Percentiles rank a stretch among this genome's conserved stretches.
Evolutionary conservation across 352 stramenopile genomes (phyloP).

Genomic region (Phytophthora sansomeana): DNA sequence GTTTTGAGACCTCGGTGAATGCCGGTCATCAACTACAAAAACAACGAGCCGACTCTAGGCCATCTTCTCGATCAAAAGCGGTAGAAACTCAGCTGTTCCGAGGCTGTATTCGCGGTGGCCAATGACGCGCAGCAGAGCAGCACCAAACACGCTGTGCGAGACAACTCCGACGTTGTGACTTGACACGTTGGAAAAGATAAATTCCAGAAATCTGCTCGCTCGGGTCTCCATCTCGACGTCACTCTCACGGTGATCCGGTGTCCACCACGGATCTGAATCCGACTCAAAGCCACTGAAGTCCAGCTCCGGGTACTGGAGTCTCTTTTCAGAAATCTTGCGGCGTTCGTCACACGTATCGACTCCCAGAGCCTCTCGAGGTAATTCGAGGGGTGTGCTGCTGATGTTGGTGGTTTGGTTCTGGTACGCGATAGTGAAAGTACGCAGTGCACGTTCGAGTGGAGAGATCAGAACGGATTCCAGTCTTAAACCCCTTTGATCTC

Average conservation of each 20-base stretch:
- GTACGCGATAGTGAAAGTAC: conserved; percentile 34
- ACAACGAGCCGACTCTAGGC: too few relatives aligned
- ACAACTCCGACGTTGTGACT: conserved; percentile 29
- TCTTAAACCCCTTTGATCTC: conserved; percentile 25
- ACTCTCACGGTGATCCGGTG: conserved; percentile 30
- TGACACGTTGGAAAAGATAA: conserved; percentile 29
- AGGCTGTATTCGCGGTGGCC: conserved; percentile 40
- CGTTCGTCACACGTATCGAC: conserved; percentile 35
- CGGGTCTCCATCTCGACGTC: conserved; percentile 22
- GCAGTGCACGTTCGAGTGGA: conserved; percentile 30
- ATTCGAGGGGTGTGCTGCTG: conserved; percentile 24
- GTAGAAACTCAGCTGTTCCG: conserved; percentile 36
- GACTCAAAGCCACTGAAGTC: conserved; percentile 33
- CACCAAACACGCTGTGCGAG: conserved; percentile 39
- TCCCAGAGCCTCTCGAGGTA: conserved; percentile 32
- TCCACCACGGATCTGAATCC: conserved; percentile 39
- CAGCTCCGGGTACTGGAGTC: conserved; percentile 23
- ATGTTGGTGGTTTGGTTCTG: conserved; percentile 25
- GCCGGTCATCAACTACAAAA: too few relatives aligned
- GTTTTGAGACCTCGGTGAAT: background rate
- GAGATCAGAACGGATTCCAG: conserved; percentile 36
- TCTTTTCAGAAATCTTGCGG: conserved; percentile 33
- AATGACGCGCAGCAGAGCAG: conserved; percentile 35
- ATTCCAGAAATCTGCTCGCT: conserved; percentile 30
- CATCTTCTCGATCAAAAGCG: conserved; percentile 34